Evolutionary conservation across 2,329 filamentous ascomycete genomes (phyloP), one percentile per base, ranked within the genome.

Genomic region (Apiospora koreana): DNA sequence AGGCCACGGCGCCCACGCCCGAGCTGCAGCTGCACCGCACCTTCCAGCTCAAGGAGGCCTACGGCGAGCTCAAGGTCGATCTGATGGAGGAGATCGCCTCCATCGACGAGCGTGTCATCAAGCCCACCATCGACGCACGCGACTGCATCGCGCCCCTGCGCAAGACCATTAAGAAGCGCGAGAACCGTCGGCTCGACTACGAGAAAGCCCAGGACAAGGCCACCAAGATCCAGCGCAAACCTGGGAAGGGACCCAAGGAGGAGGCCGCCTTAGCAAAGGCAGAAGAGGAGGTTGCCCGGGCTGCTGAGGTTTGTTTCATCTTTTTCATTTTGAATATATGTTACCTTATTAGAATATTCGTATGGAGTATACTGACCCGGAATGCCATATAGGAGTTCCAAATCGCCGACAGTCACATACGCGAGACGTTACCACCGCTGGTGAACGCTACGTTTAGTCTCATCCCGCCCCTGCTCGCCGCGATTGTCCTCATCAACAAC

Each of bases 151-250:
- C 91, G 73, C 90, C 92, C 2, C 86, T 96, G 78, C 91, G 92
- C 77, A 96, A 94, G 82, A 91, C 91, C 1, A 93, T 97, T 77
- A 96, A 95, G 82, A 94, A 94, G 80, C 86, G 94, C 65, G 93
- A 96, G 78, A 93, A 95, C 76, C 93, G 91, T 81, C 91, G 94
- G 68, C 79, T 95, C 71, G 94, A 97, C 79, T 96, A 91, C 77
- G 94, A 97, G 81, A 89, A 92, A 75, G 91, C 91, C 74, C 90
- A 93, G 79, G 88, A 91, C 75, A 90, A 91, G 72, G 90, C 91
- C 45, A 91, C 93, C 76, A 89, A 88, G 75, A 86, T 91, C 50
- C 85, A 90, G 74, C 91, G 91, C 78, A 96, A 96, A 80, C 83
- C 87, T 28, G 91, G 88, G 46, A 89, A 90, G 69, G 90, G 88